Evolutionary conservation across 805 yeast genomes (phyloP).

Genomic region (Saccharomycopsis capsularis): DNA sequence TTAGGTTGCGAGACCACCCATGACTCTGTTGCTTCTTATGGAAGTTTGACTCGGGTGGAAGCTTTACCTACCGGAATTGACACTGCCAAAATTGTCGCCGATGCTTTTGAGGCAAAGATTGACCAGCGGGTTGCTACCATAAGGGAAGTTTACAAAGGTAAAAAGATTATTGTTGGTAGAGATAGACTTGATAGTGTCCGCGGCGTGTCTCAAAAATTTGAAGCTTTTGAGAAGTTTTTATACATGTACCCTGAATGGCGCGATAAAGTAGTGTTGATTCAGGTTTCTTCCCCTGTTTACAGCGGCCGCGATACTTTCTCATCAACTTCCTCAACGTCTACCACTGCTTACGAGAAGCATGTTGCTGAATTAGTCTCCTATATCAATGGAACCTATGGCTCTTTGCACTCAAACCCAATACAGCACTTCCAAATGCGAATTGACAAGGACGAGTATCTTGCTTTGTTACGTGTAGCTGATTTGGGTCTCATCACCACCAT

Average conservation of each 20-base stretch:
- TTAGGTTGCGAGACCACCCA: constrained; percentile 71
- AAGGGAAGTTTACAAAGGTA: constrained; percentile 51
- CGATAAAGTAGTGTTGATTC: constrained; percentile 79
- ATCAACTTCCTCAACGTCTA: constrained; percentile 36
- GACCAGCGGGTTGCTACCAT: constrained; percentile 62
- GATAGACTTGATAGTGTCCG: constrained; percentile 88
- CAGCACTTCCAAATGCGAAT: constrained; percentile 89
- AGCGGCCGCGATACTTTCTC: constrained; percentile 46
- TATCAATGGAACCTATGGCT: constrained; percentile 82
- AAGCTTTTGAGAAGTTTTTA: constrained; percentile 83
- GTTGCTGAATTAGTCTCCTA: constrained; percentile 75
- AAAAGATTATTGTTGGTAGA: constrained; percentile 85
- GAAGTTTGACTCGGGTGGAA: constrained; percentile 65
- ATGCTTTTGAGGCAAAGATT: constrained; percentile 38
- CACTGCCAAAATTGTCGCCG: constrained; percentile 56
- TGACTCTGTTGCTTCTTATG: constrained; percentile 59
- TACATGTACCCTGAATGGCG: constrained; percentile 92
- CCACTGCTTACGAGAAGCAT: constrained; percentile 52
- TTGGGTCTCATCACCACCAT: constrained; percentile 82
- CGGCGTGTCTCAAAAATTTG: constrained; percentile 88
- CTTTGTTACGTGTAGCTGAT: constrained; percentile 83
- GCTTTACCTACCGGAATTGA: constrained; percentile 89
- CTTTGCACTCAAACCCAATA: constrained; percentile 76
- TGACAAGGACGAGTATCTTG: constrained; percentile 81
- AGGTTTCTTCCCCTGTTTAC: constrained; percentile 79